phyloP scores from a whole-genome alignment of 768 basidiomycete species.

The Lyophyllum atratum region DNA sequence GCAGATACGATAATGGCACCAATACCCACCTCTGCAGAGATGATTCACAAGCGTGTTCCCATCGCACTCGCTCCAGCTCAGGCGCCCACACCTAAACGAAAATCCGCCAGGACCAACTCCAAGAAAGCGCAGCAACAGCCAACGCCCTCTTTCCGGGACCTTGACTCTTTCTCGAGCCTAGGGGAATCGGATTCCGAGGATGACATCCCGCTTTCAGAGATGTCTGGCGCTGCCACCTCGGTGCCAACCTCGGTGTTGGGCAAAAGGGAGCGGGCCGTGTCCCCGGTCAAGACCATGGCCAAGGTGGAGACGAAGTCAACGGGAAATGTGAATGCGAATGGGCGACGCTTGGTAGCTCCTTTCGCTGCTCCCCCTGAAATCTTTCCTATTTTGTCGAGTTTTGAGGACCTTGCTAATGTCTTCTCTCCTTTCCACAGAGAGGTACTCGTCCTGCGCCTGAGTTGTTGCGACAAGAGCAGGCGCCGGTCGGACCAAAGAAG shows the following conservation, averaged over 20 bases:
- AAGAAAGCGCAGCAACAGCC: background rate
- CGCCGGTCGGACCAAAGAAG: background rate
- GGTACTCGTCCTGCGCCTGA: background rate
- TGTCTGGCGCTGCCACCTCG: background rate
- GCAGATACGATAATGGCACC: background rate
- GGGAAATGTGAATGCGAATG: background rate
- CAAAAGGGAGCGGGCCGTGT: conserved; percentile 14
- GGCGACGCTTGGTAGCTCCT: background rate
- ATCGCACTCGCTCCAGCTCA: background rate
- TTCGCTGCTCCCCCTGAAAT: background rate
- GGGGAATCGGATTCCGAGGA: conserved; percentile 16
- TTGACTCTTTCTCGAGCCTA: conserved; percentile 9
- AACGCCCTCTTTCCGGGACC: background rate
- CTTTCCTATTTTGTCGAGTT: background rate
- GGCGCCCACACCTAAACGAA: background rate
- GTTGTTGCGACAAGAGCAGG: background rate
- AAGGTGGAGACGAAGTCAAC: background rate
- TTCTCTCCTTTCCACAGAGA: background rate
- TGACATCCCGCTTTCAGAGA: conserved; percentile 18
- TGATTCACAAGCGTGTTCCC: background rate
- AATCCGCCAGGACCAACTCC: background rate
- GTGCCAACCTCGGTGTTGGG: conserved; percentile 1
- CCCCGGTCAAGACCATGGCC: background rate
- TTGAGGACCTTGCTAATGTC: background rate
- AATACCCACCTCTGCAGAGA: too few relatives aligned